These are phyloP conservation scores for Ganoderma sinense DNA, from an alignment of 1,284 basidiomycete species.

Conservation along the genomic window DNA sequence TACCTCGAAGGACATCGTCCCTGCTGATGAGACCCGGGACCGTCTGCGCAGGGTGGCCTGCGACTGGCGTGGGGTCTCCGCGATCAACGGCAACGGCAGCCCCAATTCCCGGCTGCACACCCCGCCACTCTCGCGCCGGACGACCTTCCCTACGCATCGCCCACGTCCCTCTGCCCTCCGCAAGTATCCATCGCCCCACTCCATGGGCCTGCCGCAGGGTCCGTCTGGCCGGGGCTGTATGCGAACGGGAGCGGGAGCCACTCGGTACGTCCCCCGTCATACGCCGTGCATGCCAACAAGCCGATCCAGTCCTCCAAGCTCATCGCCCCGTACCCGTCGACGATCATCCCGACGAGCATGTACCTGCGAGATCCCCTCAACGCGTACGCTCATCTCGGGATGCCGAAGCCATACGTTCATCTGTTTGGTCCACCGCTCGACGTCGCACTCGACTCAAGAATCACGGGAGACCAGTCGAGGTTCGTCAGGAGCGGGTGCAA, in stretches of 20 bases:
- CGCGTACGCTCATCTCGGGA: conserved; percentile 72
- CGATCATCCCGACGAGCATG: conserved; percentile 64
- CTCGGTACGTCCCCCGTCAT: conserved; percentile 57
- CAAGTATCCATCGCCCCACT: conserved; percentile 40
- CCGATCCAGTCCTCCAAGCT: conserved; percentile 56
- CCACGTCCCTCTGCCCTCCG: conserved; percentile 22
- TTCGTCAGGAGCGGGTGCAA: conserved; percentile 88
- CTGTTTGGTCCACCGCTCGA: conserved; percentile 83
- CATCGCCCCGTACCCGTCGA: conserved; percentile 64
- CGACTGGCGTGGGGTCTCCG: conserved; percentile 75
- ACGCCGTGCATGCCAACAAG: conserved; percentile 54
- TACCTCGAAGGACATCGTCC: conserved; percentile 62
- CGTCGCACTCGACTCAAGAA: conserved; percentile 83
- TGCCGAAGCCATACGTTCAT: conserved; percentile 84
- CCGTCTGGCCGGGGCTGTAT: conserved; percentile 46
- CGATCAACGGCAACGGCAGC: conserved; percentile 49
- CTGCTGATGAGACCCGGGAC: conserved; percentile 56
- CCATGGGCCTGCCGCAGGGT: conserved; percentile 43
- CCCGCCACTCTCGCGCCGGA: conserved; percentile 43
- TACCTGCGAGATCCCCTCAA: conserved; percentile 76
- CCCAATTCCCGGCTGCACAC: conserved; percentile 39
- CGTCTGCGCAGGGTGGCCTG: conserved; percentile 66
- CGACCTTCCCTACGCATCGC: conserved; percentile 26
- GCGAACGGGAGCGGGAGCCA: conserved; percentile 47
- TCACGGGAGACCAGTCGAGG: conserved; percentile 78